Evolutionary conservation across 345 rosid species (phyloP).

Genomic region (Hirschfeldia incana): DNA sequence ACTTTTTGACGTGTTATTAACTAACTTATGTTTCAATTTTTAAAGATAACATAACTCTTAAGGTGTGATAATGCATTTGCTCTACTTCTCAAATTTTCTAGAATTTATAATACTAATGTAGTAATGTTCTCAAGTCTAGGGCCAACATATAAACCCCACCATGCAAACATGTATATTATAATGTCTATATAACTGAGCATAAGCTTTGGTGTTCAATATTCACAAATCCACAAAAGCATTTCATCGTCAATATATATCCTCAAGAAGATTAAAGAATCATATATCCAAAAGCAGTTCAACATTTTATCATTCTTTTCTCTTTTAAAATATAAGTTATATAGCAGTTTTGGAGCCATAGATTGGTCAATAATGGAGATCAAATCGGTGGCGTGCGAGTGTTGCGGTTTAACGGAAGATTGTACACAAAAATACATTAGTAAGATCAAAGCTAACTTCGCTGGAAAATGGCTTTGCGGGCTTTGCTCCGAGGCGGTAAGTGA

Average conservation of each 20-base stretch:
- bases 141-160: conserved; percentile 34
- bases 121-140: conserved; percentile 10
- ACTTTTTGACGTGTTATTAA: neutral
- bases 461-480: conserved; percentile 95
- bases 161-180: conserved; percentile 24
- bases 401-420: conserved; percentile 90
- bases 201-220: conserved; percentile 14
- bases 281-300: neutral
- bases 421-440: conserved; percentile 72
- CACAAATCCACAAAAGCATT: conserved; percentile 11
- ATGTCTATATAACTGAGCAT: conserved; percentile 21
- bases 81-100: conserved; percentile 27
- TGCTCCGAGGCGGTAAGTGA: conserved; percentile 93
- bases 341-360: conserved; percentile 2
- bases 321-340: neutral
- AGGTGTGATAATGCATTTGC: conserved; percentile 24
- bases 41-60: conserved; percentile 12
- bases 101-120: conserved; percentile 21
- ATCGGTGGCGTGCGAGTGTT: conserved; percentile 80
- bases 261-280: neutral
- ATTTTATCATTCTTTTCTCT: neutral
- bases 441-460: conserved; percentile 76
- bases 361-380: conserved; percentile 72
- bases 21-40: neutral
- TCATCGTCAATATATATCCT: neutral